Base-by-base conservation (phyloP, 257 asterid genomes). In the Fraxinus excelsior region DNA sequence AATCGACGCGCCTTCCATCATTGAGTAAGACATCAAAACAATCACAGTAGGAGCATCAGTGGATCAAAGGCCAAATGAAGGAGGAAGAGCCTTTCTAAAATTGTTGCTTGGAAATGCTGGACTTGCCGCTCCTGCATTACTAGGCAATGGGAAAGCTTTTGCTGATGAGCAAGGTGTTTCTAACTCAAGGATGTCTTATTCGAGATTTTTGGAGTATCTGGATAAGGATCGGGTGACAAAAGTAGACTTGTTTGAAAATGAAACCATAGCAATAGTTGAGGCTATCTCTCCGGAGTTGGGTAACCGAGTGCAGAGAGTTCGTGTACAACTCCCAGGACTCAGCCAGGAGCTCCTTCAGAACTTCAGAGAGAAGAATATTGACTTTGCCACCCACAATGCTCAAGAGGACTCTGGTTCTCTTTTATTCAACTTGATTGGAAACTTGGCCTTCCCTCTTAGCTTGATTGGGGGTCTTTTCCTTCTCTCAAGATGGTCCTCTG, bases 311-410 rank as follows among this genome's bases (percentile, higher is more conserved):
- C 98, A 96, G 81, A 90, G 97, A 79, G 98, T 96, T 44, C 96
- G 96, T 3, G 97, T 96, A 11, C 98, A 96, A 71, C 93, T 96
- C 72, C 99, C 99, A 16, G 99, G 98, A 64, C 94, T 96, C 70
- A 90, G 92, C 87, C 99, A 96, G 84, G 99, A 93, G 90, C 97
- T 96, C 68, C 98, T 96, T 73, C 98, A 93, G 80, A 96, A 96
- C 82, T 87, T 96, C 72, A 85, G 97, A 72, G 99, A 93, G 79
- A 96, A 96, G 82, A 92, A 93, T 82, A 89, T 96, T 2, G 98
- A 96, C 79, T 96, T 96, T 81, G 97, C 97, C 23, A 97, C 97
- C 58, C 99, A 91, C 81, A 93, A 90, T 79, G 94, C 97, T 53
- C 97, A 93, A 84, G 99, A 93, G 86, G 97, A 96, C 74, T 90